These are phyloP conservation scores for Mycena albidolilacea DNA, from an alignment of 768 basidiomycete species.

Conservation along the genomic window DNA sequence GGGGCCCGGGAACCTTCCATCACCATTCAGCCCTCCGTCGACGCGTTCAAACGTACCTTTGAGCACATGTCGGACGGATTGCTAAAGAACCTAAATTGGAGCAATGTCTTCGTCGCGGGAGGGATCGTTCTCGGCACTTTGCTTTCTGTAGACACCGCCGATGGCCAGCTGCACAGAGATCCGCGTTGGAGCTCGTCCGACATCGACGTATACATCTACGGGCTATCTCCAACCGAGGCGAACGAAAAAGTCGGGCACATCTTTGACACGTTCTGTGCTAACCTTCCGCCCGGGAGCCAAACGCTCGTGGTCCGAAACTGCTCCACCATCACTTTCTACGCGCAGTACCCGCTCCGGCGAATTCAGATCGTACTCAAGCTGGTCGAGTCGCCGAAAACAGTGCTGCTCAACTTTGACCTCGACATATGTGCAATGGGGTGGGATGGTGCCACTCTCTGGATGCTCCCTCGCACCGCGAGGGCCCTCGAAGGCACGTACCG, in stretches of 20 bases:
- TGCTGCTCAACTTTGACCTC: conserved; percentile 33
- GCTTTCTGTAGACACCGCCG: conserved; percentile 10
- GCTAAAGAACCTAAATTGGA: conserved; percentile 27
- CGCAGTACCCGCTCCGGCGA: conserved; percentile 29
- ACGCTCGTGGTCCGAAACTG: conserved; percentile 26
- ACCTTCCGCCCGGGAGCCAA: conserved; percentile 17
- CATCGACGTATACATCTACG: conserved; percentile 31
- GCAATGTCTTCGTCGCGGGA: conserved; percentile 26
- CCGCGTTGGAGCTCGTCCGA: conserved; percentile 25
- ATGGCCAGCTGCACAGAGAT: conserved; percentile 1
- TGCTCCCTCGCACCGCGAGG: conserved; percentile 28
- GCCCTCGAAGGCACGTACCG: conserved; percentile 31
- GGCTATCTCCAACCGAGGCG: conserved; percentile 9
- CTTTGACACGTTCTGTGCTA: conserved; percentile 20
- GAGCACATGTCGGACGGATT: conserved; percentile 28
- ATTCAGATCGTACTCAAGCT: conserved; percentile 33
- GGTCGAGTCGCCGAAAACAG: conserved; percentile 16
- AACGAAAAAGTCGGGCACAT: conserved; percentile 19
- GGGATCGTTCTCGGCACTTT: conserved; percentile 24
- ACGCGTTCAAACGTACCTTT: conserved; percentile 18
- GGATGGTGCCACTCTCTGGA: conserved; percentile 30
- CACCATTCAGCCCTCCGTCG: conserved; percentile 25
- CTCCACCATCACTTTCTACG: conserved; percentile 30
- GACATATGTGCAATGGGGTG: conserved; percentile 36
- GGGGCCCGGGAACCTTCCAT: conserved; percentile 11